Conservation (phyloP, 129 eudicot genomes). For the Flaveria bidentis region DNA sequence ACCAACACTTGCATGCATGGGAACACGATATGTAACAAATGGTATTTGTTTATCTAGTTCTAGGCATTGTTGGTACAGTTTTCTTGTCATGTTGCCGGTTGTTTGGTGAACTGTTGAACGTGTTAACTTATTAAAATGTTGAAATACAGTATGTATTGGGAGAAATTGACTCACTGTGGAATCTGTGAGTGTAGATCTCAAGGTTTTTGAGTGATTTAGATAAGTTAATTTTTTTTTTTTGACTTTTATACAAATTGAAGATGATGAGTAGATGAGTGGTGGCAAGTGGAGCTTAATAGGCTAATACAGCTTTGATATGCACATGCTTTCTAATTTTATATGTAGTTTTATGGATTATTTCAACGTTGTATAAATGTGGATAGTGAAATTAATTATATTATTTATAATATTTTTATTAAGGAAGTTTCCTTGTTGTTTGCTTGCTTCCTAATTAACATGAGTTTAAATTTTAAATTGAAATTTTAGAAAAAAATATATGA, state of each 20-base stretch:
- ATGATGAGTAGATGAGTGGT: constrained; percentile 1
- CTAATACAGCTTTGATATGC: constrained; percentile 39
- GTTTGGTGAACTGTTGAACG: constrained; percentile 37
- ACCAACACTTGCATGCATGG: constrained; percentile 28
- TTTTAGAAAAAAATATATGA: too few relatives aligned
- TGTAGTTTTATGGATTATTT: not conserved
- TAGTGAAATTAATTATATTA: constrained; percentile 24
- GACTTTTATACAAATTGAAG: constrained; percentile 7
- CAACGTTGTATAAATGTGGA: constrained; percentile 16
- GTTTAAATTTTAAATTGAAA: too few relatives aligned
- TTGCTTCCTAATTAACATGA: not conserved
- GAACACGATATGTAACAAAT: constrained; percentile 24
- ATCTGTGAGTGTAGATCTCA: constrained; percentile 34
- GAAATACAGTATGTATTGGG: constrained; percentile 30
- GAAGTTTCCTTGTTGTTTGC: constrained; percentile 31
- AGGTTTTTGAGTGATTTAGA: constrained; percentile 18
- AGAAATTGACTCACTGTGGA: constrained; percentile 24
- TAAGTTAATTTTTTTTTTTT: not conserved
- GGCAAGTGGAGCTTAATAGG: constrained; percentile 25
- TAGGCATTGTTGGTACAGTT: constrained; percentile 35
- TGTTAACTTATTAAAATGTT: constrained; percentile 30
- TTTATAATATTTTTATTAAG: constrained; percentile 25
- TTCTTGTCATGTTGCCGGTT: constrained; percentile 42
- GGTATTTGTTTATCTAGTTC: constrained; percentile 29
- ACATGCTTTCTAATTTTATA: constrained; percentile 32